Evolutionary conservation across 352 stramenopile genomes (phyloP), one percentile per base, ranked within the genome.

Genomic region (Phytophthora meadii): DNA sequence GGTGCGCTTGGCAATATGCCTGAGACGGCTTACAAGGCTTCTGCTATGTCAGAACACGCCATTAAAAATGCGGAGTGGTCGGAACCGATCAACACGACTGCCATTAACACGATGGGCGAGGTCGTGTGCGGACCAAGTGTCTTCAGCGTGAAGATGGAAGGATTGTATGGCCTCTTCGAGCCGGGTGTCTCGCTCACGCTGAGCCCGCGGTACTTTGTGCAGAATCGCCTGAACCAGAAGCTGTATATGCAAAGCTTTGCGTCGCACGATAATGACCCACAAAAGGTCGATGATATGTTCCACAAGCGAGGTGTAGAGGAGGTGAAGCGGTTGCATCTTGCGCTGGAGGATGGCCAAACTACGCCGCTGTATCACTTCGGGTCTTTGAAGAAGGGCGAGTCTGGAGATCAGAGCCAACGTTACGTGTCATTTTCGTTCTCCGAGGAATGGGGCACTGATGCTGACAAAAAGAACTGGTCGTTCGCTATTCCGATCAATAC

Each of bases 101-200:
- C 88, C 0, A 86, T 96, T n/a, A 94, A 94, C 48, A 96, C 88
- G 7, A 82, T 88, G 34, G 88, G 88, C 40, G 88, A 96, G 63
- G 74, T 83, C 4, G 81, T 86, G 15, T 92, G 83, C 36, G 84
- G 88, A 1, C 72, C 82, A 17, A 89, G 81, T 34, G 83, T 96
- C 25, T 89, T 94, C 46, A 79, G 78, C 7, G 76, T 96, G 42
- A 90, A 94, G 62, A 84, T 96, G 44, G 82, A 92, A 65, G 88
- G 86, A 54, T 59, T 96, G 17, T 92, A 94, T 37, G 88, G 88
- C 9, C 67, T 90, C 15, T 96, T 94, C 45, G 86, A 92, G 39
- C 78, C 82, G 7, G 86, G 83, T 15, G 77, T 94, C 14, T 75
- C 83, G n/a, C 59, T 96, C 49, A 93, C 88, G 4, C 60, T 96